phyloP scores from a whole-genome alignment of 2,329 filamentous ascomycete species.

The Corinectria fuckeliana region DNA sequence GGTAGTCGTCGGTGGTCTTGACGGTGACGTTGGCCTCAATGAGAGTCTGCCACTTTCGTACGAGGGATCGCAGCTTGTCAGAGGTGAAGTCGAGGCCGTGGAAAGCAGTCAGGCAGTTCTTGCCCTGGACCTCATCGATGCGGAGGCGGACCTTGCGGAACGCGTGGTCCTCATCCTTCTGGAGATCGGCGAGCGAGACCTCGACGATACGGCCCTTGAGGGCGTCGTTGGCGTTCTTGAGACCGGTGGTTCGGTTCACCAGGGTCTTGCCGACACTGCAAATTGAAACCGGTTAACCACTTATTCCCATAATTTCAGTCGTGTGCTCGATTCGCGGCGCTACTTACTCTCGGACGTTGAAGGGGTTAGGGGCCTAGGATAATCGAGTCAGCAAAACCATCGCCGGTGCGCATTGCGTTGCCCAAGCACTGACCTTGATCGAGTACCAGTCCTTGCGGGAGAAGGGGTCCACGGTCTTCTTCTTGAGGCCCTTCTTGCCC shows the following conservation, averaged over 20 bases:
- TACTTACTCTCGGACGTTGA: slow-evolving; percentile 94
- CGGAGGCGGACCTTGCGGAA: slow-evolving; percentile 99
- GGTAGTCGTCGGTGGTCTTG: slow-evolving; percentile 99
- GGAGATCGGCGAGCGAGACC: slow-evolving; percentile 97
- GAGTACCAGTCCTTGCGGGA: slow-evolving; percentile 99
- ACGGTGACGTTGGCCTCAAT: slow-evolving; percentile 99
- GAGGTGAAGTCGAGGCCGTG: slow-evolving; percentile 99
- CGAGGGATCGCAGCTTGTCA: slow-evolving; percentile 98
- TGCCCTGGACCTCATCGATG: slow-evolving; percentile 98
- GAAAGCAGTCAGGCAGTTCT: slow-evolving; percentile 99
- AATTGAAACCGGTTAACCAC: slow-evolving; percentile 29
- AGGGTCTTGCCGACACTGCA: slow-evolving; percentile 98
- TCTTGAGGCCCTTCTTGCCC: slow-evolving; percentile 99
- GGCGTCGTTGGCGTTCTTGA: slow-evolving; percentile 99
- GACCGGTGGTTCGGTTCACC: slow-evolving; percentile 98
- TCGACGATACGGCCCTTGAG: slow-evolving; percentile 99
- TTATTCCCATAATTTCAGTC: slow-evolving; percentile 21
- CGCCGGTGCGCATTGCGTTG: neutral
- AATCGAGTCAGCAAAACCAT: slow-evolving; percentile 26
- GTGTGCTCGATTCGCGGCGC: slow-evolving; percentile 30
- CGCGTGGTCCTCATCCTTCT: slow-evolving; percentile 99
- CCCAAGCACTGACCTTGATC: slow-evolving; percentile 72
- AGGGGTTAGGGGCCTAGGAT: slow-evolving; percentile 85
- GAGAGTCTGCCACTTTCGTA: slow-evolving; percentile 99
- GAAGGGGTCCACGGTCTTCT: slow-evolving; percentile 98